Percentiles rank a stretch among this genome's conserved stretches.
Conservation (phyloP, 805 yeast genomes). For the Sugiyamaella valdiviana region DNA sequence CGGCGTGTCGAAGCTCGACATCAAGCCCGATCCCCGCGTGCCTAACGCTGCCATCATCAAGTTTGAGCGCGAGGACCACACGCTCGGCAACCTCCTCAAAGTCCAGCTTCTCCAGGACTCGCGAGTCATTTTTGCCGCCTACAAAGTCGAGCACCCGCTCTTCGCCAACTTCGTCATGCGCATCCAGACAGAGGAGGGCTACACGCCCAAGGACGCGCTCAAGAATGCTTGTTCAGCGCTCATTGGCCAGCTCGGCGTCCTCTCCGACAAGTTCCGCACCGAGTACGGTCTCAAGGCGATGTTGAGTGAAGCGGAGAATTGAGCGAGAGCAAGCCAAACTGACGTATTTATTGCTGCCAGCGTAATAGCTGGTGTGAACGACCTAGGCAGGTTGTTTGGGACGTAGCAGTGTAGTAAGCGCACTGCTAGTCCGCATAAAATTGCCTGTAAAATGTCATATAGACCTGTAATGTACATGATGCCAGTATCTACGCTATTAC, state of each 20-base stretch:
- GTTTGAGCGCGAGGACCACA: constrained; percentile 96
- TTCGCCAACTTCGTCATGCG: constrained; percentile 93
- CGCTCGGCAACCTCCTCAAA: constrained; percentile 83
- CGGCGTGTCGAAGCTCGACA: constrained; percentile 86
- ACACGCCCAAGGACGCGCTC: constrained; percentile 84
- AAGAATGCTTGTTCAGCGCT: constrained; percentile 82
- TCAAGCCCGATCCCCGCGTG: constrained; percentile 89
- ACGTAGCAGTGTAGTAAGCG: neutral
- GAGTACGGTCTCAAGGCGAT: constrained; percentile 88
- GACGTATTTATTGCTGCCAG: neutral
- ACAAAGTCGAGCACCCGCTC: constrained; percentile 95
- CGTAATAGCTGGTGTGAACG: neutral
- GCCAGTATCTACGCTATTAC: too few relatives aligned
- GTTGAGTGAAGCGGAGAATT: constrained; percentile 31
- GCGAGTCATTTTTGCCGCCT: constrained; percentile 92
- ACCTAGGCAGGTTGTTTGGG: neutral
- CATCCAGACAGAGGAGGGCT: constrained; percentile 93
- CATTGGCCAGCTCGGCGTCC: constrained; percentile 67
- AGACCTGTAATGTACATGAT: too few relatives aligned
- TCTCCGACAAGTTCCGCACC: constrained; percentile 72
- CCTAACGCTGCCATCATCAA: constrained; percentile 91
- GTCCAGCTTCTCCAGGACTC: constrained; percentile 81
- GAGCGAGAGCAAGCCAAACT: neutral
- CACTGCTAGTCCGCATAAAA: too few relatives aligned
- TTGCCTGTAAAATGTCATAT: too few relatives aligned